Conservation (phyloP, 257 asterid genomes). For the Solanum boliviense region DNA sequence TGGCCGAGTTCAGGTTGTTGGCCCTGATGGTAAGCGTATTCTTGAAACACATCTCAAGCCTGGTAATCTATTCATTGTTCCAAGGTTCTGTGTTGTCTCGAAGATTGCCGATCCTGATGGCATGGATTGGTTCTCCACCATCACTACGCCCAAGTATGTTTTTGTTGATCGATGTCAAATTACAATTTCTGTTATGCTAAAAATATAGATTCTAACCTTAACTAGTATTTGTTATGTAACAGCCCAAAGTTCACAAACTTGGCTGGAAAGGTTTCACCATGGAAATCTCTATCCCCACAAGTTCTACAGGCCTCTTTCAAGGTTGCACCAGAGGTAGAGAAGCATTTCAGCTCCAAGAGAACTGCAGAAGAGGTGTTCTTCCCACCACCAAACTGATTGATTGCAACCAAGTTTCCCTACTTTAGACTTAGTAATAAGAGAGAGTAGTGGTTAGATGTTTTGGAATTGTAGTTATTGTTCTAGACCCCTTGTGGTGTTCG, state of each 20-base stretch:
- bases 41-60: constrained; percentile 48
- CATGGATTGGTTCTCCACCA: constrained; percentile 88
- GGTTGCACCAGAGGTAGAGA: constrained; percentile 44
- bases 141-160: constrained; percentile 79
- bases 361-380: constrained; percentile 68
- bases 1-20: constrained; percentile 79
- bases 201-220: background rate
- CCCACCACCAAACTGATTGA: constrained; percentile 52
- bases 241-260: constrained; percentile 54
- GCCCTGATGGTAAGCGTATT: constrained; percentile 65
- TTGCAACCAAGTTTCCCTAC: background rate
- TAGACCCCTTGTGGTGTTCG: background rate
- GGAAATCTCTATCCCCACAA: constrained; percentile 60
- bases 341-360: constrained; percentile 61
- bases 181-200: background rate
- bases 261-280: constrained; percentile 52
- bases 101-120: constrained; percentile 77
- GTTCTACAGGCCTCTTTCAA: constrained; percentile 57
- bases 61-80: constrained; percentile 62
- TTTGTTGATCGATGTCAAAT: background rate
- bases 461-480: background rate
- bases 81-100: constrained; percentile 73
- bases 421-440: background rate
- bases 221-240: background rate
- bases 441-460: background rate